phyloP scores from a whole-genome alignment of 768 basidiomycete species.

The Xerocomellus intermedius region DNA sequence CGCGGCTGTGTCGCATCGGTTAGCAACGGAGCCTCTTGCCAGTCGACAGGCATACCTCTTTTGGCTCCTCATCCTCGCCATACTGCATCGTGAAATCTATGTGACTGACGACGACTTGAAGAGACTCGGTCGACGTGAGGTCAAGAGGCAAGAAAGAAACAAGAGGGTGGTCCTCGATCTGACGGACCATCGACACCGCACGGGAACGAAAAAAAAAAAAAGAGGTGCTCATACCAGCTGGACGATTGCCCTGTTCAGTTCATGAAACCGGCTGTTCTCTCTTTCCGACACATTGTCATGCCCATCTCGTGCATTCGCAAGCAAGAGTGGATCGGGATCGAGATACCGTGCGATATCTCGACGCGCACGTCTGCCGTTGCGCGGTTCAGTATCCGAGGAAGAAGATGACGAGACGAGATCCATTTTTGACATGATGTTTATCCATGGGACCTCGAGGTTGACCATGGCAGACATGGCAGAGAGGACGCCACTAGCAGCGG shows the following conservation, averaged over 20 bases:
- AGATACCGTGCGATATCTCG: slow-evolving; percentile 93
- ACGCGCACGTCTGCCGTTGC: slow-evolving; percentile 70
- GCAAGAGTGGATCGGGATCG: slow-evolving; percentile 90
- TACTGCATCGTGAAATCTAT: slow-evolving; percentile 99
- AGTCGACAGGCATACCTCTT: slow-evolving; percentile 57
- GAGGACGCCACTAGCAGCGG: slow-evolving; percentile 71
- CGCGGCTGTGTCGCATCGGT: slow-evolving; percentile 56
- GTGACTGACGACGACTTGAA: slow-evolving; percentile 89
- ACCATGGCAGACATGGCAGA: slow-evolving; percentile 99
- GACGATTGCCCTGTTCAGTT: slow-evolving; percentile 92
- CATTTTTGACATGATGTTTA: slow-evolving; percentile 99
- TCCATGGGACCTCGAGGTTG: slow-evolving; percentile 93
- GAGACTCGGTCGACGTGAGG: slow-evolving; percentile 83
- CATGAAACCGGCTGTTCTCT: slow-evolving; percentile 86
- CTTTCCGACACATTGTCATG: slow-evolving; percentile 45
- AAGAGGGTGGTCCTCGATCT: slow-evolving; percentile 99
- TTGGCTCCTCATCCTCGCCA: slow-evolving; percentile 97
- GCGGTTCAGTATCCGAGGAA: slow-evolving; percentile 42
- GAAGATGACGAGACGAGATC: slow-evolving; percentile 69
- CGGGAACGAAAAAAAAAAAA: neutral
- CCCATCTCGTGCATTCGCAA: slow-evolving; percentile 51
- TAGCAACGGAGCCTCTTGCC: slow-evolving; percentile 1
- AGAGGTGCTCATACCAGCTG: slow-evolving; percentile 63
- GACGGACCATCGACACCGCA: neutral
- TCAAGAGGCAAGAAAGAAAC: slow-evolving; percentile 97